Percentiles rank a stretch among this genome's conserved stretches.
Evolutionary conservation across 495 filamentous ascomycete genomes (phyloP).

Genomic region (Rhypophila decipiens): DNA sequence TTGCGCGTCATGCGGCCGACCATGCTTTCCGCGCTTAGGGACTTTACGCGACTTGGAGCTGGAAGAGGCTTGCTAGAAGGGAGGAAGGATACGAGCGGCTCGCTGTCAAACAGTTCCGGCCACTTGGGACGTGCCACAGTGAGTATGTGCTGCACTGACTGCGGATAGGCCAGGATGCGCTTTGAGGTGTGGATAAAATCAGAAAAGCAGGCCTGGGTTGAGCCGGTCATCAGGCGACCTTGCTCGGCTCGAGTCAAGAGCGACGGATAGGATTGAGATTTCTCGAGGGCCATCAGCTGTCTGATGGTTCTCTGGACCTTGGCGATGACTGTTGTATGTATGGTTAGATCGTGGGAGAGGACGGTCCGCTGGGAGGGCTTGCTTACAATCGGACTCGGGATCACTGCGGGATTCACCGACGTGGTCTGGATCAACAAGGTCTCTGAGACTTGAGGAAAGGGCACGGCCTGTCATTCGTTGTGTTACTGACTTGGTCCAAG

Average conservation of each 20-base stretch:
- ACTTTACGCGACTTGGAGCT: background rate
- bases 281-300: background rate
- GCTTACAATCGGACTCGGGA: background rate
- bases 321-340: background rate
- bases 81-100: background rate
- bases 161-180: background rate
- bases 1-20: slow-evolving; percentile 4
- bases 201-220: background rate
- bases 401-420: no score
- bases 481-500: no score
- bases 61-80: background rate
- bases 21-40: background rate
- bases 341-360: background rate
- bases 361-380: background rate
- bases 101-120: background rate
- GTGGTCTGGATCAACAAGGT: no score
- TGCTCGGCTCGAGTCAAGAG: background rate
- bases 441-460: no score
- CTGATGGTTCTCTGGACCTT: background rate
- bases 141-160: background rate
- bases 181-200: background rate
- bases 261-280: background rate
- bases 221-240: background rate
- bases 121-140: background rate
- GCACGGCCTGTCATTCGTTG: no score